These are phyloP conservation scores for Calycina herbarum DNA, from an alignment of 2,329 filamentous ascomycete species.

Conservation along the genomic window DNA sequence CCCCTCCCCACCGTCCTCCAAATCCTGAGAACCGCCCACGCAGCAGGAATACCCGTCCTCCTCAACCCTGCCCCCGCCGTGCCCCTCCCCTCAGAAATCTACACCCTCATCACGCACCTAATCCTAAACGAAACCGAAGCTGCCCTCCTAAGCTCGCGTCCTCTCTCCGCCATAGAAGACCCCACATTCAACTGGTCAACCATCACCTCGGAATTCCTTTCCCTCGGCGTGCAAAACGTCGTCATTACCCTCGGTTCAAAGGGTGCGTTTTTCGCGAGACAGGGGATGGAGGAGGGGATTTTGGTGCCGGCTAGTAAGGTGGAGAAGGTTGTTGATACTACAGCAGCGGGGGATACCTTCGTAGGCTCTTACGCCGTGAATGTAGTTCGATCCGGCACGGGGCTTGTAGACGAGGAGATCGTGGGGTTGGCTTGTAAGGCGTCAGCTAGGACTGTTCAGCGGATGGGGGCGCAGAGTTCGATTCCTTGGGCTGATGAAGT, in stretches of 20 bases:
- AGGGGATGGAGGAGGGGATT: constrained; percentile 40
- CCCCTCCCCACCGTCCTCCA: constrained; percentile 64
- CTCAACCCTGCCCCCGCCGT: constrained; percentile 85
- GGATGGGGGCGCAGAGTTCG: constrained; percentile 62
- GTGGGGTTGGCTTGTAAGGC: constrained; percentile 61
- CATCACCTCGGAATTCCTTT: constrained; percentile 62
- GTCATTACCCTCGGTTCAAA: constrained; percentile 82
- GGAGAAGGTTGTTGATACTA: constrained; percentile 80
- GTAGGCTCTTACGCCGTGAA: constrained; percentile 83
- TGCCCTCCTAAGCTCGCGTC: constrained; percentile 62
- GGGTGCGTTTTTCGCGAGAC: constrained; percentile 68
- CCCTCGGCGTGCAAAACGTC: constrained; percentile 70
- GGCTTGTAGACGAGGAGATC: constrained; percentile 46
- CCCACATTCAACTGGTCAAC: constrained; percentile 44
- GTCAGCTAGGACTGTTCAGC: constrained; percentile 66
- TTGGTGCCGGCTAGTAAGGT: constrained; percentile 61
- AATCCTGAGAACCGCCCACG: constrained; percentile 54
- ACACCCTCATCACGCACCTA: constrained; percentile 69
- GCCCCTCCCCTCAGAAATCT: constrained; percentile 64
- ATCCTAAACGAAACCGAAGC: constrained; percentile 93
- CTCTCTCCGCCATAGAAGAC: constrained; percentile 43
- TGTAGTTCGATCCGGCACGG: constrained; percentile 49
- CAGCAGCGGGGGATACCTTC: constrained; percentile 92
- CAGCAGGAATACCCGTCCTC: constrained; percentile 60
- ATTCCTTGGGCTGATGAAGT: constrained; percentile 66